Conservation (phyloP, 129 eudicot genomes). For the Ambrosia artemisiifolia region DNA sequence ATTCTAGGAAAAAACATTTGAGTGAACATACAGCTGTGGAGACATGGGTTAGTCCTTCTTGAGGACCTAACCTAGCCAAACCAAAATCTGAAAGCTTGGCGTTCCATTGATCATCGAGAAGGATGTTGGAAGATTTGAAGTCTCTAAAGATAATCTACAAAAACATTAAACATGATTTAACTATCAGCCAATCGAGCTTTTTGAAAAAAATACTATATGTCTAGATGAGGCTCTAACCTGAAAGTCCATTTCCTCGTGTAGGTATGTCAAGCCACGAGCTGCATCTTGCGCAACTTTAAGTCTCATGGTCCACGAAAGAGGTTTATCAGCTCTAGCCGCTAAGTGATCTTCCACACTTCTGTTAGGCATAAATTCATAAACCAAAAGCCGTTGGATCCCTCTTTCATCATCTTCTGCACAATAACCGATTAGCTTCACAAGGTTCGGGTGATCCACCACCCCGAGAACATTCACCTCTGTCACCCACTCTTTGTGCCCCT, state of each 20-base stretch:
- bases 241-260: constrained; percentile 90
- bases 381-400: constrained; percentile 91
- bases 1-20: background rate
- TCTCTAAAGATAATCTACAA: constrained; percentile 86
- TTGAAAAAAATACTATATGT: background rate
- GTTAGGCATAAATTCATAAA: constrained; percentile 91
- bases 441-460: constrained; percentile 84
- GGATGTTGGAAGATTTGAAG: constrained; percentile 92
- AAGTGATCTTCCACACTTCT: constrained; percentile 93
- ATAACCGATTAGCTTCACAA: constrained; percentile 80
- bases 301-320: constrained; percentile 87
- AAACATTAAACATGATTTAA: background rate
- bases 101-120: constrained; percentile 87
- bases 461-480: constrained; percentile 96
- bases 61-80: constrained; percentile 91
- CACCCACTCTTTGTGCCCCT: constrained; percentile 99
- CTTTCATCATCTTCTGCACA: constrained; percentile 98
- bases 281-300: constrained; percentile 89
- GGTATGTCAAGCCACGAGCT: constrained; percentile 86
- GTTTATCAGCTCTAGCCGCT: constrained; percentile 35
- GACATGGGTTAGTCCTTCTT: constrained; percentile 87
- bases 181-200: background rate
- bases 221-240: constrained; percentile 44
- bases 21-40: constrained; percentile 78
- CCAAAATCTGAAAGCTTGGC: constrained; percentile 97